Evolutionary conservation across 208 protist species (phyloP).

Genomic region (Trypanosoma scelopori): DNA sequence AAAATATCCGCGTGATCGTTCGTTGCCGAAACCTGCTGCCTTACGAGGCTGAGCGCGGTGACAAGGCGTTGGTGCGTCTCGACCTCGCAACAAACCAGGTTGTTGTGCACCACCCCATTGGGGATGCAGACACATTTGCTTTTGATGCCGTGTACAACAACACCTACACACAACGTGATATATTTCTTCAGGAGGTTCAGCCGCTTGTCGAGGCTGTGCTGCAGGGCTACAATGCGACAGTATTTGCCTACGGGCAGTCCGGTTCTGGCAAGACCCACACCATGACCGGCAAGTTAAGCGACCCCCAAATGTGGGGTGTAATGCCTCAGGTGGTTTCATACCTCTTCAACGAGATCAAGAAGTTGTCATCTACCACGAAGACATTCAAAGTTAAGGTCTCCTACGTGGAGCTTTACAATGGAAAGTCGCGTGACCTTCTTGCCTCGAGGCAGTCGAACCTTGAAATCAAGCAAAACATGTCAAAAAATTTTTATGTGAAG

Average conservation of each 20-base stretch:
- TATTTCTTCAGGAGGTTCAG: constrained; percentile 89
- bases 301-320: constrained; percentile 85
- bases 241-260: constrained; percentile 93
- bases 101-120: constrained; percentile 82
- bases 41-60: constrained; percentile 81
- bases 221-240: constrained; percentile 92
- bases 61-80: constrained; percentile 84
- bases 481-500: constrained; percentile 92
- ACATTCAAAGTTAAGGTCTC: constrained; percentile 88
- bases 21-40: constrained; percentile 79
- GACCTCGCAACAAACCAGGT: constrained; percentile 89
- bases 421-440: constrained; percentile 86
- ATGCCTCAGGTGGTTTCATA: constrained; percentile 90
- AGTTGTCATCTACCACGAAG: constrained; percentile 76
- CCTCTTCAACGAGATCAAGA: constrained; percentile 86
- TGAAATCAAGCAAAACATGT: constrained; percentile 91
- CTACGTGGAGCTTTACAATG: constrained; percentile 92
- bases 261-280: constrained; percentile 92
- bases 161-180: constrained; percentile 89
- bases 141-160: constrained; percentile 94
- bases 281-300: constrained; percentile 86
- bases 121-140: constrained; percentile 81
- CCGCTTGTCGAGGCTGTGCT: constrained; percentile 85
- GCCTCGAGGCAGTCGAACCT: constrained; percentile 76
- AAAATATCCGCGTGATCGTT: constrained; percentile 92